Conservation (phyloP, 2,329 filamentous ascomycete species). For the Pyrenochaeta sp. region DNA sequence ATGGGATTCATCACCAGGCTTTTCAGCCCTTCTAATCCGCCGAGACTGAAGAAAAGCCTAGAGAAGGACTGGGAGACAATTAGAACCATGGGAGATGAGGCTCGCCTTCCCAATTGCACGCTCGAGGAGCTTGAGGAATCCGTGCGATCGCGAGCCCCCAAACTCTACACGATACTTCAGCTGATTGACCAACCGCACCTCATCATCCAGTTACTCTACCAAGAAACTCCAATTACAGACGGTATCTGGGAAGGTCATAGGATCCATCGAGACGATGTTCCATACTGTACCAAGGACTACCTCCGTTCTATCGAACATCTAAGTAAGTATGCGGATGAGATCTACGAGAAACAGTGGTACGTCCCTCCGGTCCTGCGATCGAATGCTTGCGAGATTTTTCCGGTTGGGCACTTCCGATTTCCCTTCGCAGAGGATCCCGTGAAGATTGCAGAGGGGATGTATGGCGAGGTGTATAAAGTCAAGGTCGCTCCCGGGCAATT, state of each 20-base stretch:
- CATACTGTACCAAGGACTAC: not conserved
- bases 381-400: not conserved
- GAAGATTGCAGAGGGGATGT: not conserved
- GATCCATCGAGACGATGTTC: not conserved
- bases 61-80: not conserved
- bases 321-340: not conserved
- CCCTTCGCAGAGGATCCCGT: not conserved
- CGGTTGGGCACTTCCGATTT: not conserved
- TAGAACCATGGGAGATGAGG: not conserved
- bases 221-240: not conserved
- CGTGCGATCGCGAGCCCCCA: not conserved
- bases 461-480: not conserved
- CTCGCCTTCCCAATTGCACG: not conserved
- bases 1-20: not conserved
- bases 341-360: not conserved
- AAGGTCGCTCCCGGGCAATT: not conserved
- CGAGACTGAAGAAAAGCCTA: not conserved
- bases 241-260: not conserved
- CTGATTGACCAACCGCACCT: not conserved
- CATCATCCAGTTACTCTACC: not conserved
- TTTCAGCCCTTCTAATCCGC: not conserved
- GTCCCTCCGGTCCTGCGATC: not conserved
- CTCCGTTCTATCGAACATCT: not conserved
- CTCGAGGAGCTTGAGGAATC: not conserved
- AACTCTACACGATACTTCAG: not conserved